Evolutionary conservation across 495 filamentous ascomycete species (phyloP), one percentile per base, ranked within the genome.

Genomic region (Daldinia grandis): DNA sequence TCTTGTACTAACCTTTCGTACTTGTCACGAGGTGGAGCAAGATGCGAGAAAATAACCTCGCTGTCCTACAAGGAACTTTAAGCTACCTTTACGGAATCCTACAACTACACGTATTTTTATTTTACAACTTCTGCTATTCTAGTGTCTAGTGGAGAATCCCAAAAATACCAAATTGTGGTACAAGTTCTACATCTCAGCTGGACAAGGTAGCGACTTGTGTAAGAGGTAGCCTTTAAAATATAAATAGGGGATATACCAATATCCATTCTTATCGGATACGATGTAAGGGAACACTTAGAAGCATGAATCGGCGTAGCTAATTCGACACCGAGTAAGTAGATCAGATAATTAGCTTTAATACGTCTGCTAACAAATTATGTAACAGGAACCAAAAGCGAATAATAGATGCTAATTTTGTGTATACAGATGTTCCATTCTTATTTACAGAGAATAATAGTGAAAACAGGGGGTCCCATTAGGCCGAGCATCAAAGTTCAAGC

Each of bases 401-500:
- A 44, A 17, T 5, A 12, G 3, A 15, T n/a, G 1, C 4, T 5
- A 17, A 19, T 44, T 15, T 44, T 44, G 40, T 12, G 7, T 44
- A 19, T 17, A n/a, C n/a, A 53, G 7, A 53, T 1, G 7, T 3
- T 15, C n/a, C 28, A 17, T 55, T 37, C 21, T 15, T 38, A 30
- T 37, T 37, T 12, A 31, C n/a, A 7, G 9, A n/a, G n/a, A n/a
- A 21, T 9, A 27, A 6, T 31, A 28, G 5, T 58, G 21, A 58
- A 37, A 58, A 37, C 38, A 53, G 40, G 40, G 25, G 24, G 3
- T 17, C 30, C 50, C 5, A 8, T 62, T 62, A 71, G 68, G 64
- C 64, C 37, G 59, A 57, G 28, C 64, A 54, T 59, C 67, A 47
- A 61, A 28, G 40, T 33, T 5, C 10, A 71, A 44, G 49, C 69